These are phyloP conservation scores for Nidularia pulvinata DNA, from an alignment of 768 basidiomycete genomes.

Conservation along the genomic window DNA sequence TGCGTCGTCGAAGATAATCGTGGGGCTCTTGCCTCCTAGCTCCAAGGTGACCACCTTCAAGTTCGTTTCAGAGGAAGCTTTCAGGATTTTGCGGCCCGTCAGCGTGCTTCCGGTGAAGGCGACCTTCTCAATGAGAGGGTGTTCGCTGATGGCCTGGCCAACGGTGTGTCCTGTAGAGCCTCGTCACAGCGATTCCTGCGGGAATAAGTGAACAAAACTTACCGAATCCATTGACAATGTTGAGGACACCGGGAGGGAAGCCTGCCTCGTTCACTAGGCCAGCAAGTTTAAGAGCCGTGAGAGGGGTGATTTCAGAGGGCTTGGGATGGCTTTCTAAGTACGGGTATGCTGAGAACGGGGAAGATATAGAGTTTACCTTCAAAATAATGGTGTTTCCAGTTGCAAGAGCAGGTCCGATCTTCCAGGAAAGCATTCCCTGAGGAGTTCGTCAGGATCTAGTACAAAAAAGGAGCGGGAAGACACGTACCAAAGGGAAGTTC, in stretches of 20 bases:
- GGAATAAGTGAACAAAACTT: background rate
- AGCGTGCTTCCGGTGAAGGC: constrained; percentile 88
- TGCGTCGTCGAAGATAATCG: constrained; percentile 73
- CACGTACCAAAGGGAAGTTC: constrained; percentile 36
- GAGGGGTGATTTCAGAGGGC: constrained; percentile 79
- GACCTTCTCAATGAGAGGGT: constrained; percentile 64
- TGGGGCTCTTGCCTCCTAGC: constrained; percentile 77
- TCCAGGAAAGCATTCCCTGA: constrained; percentile 68
- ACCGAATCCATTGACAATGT: constrained; percentile 77
- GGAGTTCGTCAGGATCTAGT: constrained; percentile 2
- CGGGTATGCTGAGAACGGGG: background rate
- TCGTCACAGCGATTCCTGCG: background rate
- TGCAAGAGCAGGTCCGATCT: constrained; percentile 81
- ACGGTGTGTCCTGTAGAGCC: constrained; percentile 32
- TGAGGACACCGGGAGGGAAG: constrained; percentile 79
- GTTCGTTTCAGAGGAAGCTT: constrained; percentile 79
- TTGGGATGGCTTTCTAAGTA: constrained; percentile 14
- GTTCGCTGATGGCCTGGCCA: constrained; percentile 65
- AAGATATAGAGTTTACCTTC: constrained; percentile 29
- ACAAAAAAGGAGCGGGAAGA: constrained; percentile 2
- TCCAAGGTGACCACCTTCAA: constrained; percentile 85
- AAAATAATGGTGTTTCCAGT: constrained; percentile 79
- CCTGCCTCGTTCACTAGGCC: constrained; percentile 72
- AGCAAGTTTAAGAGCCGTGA: constrained; percentile 59
- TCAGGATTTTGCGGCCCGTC: constrained; percentile 78